phyloP scores from a whole-genome alignment of 2,329 filamentous ascomycete species.

The Blumeria graminis region DNA sequence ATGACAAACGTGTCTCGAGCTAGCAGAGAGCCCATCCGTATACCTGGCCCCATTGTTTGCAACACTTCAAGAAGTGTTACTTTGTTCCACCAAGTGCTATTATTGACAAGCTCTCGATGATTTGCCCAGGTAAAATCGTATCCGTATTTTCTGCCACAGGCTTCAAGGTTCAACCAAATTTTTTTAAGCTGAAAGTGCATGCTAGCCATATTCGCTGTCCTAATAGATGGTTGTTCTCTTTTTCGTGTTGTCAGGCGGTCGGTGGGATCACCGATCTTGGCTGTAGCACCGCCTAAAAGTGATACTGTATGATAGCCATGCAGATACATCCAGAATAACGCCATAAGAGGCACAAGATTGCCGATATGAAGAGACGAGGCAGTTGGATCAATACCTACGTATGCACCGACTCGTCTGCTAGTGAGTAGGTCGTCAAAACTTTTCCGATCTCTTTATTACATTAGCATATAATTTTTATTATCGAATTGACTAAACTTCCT shows the following conservation, averaged over 20 bases:
- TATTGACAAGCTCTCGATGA: conserved; percentile 49
- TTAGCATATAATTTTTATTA: neutral
- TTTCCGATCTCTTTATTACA: conserved; percentile 15
- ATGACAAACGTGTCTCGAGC: conserved; percentile 56
- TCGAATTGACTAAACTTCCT: neutral
- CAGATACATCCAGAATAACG: conserved; percentile 63
- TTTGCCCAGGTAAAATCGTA: conserved; percentile 42
- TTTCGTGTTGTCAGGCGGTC: conserved; percentile 39
- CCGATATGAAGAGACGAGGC: conserved; percentile 59
- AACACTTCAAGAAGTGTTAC: conserved; percentile 52
- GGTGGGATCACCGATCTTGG: conserved; percentile 56
- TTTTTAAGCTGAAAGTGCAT: conserved; percentile 46
- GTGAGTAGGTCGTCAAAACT: conserved; percentile 39
- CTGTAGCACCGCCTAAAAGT: conserved; percentile 51
- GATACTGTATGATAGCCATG: conserved; percentile 45
- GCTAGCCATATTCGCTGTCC: conserved; percentile 39
- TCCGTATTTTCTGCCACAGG: conserved; percentile 38
- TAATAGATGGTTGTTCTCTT: conserved; percentile 24
- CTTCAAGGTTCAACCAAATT: conserved; percentile 51
- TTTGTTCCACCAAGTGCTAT: conserved; percentile 59
- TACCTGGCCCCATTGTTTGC: conserved; percentile 43
- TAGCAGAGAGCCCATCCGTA: conserved; percentile 69
- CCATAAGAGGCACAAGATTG: conserved; percentile 61
- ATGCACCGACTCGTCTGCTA: conserved; percentile 42
- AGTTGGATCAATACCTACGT: conserved; percentile 65